Base-by-base conservation (phyloP, 2,329 filamentous ascomycete species). In the Fusarium nygamai region DNA sequence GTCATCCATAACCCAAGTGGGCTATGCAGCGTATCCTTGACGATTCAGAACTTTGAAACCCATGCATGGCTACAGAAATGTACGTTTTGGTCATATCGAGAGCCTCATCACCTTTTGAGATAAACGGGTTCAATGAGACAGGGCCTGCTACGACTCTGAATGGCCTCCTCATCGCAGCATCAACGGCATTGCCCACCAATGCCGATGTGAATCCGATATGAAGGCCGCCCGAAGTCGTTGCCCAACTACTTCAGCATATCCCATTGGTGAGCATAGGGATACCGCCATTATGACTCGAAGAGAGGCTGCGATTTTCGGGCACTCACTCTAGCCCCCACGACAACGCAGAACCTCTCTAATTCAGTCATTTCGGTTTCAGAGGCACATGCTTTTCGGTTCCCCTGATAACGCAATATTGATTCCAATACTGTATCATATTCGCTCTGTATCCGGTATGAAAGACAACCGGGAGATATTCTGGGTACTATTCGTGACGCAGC, bases 211-310 rank as follows among this genome's bases (percentile, higher is more conserved):
- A 59, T 57, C 65, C 66, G 66, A 39, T 33, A 27, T 64, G n/a
- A 74, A 76, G 64, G 69, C 61, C 59, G 64, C 72, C 63, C 58
- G 71, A 71, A 39, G 48, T 64, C 61, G 58, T 72, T 74, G 64
- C 72, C 71, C 69, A 76, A 76, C 69, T 74, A 48, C 64, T 47
- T 74, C 51, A 71, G 58, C 65, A 67, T 66, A 57, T 61, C 69
- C 67, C 62, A 78, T 78, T 78, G 76, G 76, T 54, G 75, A 76
- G 48, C 41, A 65, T 36, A 65, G 61, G 47, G 61, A 76, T 68
- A 76, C 76, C 76, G 76, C 76, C 68, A 68, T 75, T 78, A 78
- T 78, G 76, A 78, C 76, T 76, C 76, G 67, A 71, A 33, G 59
- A 31, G 53, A 34, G 24, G 63, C 38, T 71, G 68, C 68, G 60